phyloP scores from a whole-genome alignment of 345 rosid genomes.

The Ceriops decandra region DNA sequence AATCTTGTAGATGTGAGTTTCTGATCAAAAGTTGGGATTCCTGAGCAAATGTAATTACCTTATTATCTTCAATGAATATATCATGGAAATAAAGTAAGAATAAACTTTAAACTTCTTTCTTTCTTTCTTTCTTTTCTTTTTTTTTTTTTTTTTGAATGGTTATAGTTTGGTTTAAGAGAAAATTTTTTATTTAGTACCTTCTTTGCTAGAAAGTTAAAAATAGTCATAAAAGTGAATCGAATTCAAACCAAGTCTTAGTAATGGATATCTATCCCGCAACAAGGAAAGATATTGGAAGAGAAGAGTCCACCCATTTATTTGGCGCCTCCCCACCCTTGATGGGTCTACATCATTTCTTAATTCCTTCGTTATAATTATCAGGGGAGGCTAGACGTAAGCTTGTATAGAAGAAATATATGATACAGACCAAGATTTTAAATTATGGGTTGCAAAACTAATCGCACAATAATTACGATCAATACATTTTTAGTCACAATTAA shows the following conservation, averaged over 20 bases:
- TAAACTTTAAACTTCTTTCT: no score
- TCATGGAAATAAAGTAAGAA: background rate
- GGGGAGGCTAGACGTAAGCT: background rate
- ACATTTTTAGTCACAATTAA: no score
- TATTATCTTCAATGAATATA: conserved; percentile 11
- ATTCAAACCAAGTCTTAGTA: background rate
- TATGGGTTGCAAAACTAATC: no score
- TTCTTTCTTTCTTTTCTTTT: no score
- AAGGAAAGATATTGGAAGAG: background rate
- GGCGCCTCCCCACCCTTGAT: background rate
- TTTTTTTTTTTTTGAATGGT: background rate
- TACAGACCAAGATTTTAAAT: background rate
- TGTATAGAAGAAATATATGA: background rate
- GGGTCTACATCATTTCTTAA: background rate
- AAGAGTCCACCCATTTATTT: background rate
- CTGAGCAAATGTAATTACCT: conserved; percentile 29
- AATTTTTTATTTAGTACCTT: background rate
- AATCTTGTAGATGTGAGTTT: conserved; percentile 22
- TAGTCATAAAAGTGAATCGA: background rate
- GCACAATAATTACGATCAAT: no score
- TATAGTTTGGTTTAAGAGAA: background rate
- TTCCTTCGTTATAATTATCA: background rate
- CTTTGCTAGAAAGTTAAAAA: background rate
- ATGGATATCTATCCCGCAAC: background rate
- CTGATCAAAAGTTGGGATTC: conserved; percentile 28